Base-by-base conservation (phyloP, 495 filamentous ascomycete species). In the Paragyromitra xinjiangensis region DNA sequence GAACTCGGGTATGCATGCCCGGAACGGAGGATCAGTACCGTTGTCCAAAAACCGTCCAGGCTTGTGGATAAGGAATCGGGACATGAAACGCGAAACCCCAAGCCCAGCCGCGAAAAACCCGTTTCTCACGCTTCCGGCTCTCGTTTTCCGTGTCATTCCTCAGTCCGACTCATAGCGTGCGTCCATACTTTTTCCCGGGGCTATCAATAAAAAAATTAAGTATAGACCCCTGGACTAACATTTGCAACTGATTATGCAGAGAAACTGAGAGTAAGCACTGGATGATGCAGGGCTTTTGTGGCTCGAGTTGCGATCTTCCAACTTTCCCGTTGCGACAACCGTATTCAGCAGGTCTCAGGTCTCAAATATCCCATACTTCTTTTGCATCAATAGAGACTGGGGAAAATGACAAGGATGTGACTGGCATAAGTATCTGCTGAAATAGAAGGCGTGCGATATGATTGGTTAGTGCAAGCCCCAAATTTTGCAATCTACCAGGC, bases 21-120 rank as follows among this genome's bases (percentile, higher is more conserved):
- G 74, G 74, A 77, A 73, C 61, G 61, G 69, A 73, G 69, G 16
- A 62, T 66, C 42, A 66, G 42, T 72, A 26, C 67, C 68, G 40
- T 51, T 66, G 51, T 73, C 67, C 61, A 72, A 22, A 58, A 61
- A 65, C 40, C 51, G 16, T 45, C 66, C 62, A 74, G 61, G 22
- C 59, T 53, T 70, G 5, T 77, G 59, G 40, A 55, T 56, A 73
- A 48, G 59, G 65, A 34, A 45, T 73, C 69, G 61, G 74, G 55
- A 77, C 39, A 77, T 77, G 74, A 77, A 77, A 77, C 74, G 62
- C 63, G 55, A 77, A 73, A 65, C 74, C 62, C 74, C 74, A 77
- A 48, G 53, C 73, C 69, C 73, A 75, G 73, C 73, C 58, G 66
- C 45, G 73, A 11, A 22, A 64, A 65, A 12, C 29, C 74, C 68